phyloP scores from a whole-genome alignment of 2,329 filamentous ascomycete genomes.

The Aureobasidium leucospermi region DNA sequence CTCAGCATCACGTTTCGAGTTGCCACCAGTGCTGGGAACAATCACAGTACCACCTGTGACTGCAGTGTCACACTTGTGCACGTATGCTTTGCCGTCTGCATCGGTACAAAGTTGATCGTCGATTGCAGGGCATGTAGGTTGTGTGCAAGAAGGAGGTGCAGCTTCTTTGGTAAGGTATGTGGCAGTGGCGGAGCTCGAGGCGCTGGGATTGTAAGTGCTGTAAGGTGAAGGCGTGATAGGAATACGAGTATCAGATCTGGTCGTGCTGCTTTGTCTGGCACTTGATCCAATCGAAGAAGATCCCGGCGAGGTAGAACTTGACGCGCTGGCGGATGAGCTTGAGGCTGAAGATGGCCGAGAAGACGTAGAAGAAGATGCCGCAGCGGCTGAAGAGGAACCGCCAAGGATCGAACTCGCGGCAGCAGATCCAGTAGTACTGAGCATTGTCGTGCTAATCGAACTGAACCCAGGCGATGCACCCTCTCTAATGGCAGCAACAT shows the following conservation, averaged over 20 bases:
- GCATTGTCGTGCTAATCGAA: no score
- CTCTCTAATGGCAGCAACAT: not conserved
- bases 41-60: conserved; percentile 10
- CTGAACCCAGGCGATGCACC: no score
- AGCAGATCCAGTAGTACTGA: no score
- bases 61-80: not conserved
- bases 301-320: not conserved
- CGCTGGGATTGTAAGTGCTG: not conserved
- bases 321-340: not conserved
- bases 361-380: not conserved
- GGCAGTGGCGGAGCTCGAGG: not conserved
- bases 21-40: not conserved
- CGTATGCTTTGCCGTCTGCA: conserved; percentile 13
- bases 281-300: no score
- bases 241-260: not conserved
- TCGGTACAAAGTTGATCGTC: conserved; percentile 7
- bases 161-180: conserved; percentile 6
- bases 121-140: conserved; percentile 1
- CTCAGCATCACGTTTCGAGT: conserved; percentile 3
- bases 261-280: not conserved
- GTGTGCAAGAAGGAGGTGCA: conserved; percentile 5
- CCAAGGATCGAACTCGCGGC: not conserved
- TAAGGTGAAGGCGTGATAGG: conserved; percentile 2
- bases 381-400: not conserved
- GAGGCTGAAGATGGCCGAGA: not conserved